Evolutionary conservation across 2,329 filamentous ascomycete species (phyloP).

Genomic region (Penicillium sp.): DNA sequence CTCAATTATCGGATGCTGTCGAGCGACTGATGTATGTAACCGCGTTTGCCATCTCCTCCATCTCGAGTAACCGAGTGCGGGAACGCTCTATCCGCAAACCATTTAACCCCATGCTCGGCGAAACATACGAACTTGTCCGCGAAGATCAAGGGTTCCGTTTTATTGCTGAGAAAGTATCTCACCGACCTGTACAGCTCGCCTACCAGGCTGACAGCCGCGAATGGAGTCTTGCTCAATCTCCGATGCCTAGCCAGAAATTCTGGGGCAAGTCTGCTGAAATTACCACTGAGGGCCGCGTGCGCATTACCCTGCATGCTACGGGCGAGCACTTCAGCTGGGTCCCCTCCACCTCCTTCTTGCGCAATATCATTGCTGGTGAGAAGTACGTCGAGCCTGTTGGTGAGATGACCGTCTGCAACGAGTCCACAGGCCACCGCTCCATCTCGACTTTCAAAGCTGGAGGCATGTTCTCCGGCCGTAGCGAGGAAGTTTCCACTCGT

Average conservation of each 20-base stretch:
- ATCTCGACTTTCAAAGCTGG: slow-evolving; percentile 90
- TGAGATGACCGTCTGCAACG: slow-evolving; percentile 81
- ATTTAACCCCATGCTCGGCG: slow-evolving; percentile 94
- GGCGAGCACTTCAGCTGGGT: slow-evolving; percentile 89
- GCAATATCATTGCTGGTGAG: slow-evolving; percentile 96
- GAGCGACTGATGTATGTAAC: slow-evolving; percentile 82
- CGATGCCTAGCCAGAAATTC: slow-evolving; percentile 91
- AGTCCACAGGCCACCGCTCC: slow-evolving; percentile 79
- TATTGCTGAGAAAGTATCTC: slow-evolving; percentile 91
- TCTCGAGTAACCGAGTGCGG: slow-evolving; percentile 78
- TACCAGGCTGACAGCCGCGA: slow-evolving; percentile 84
- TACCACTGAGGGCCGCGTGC: slow-evolving; percentile 83
- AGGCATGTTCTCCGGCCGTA: slow-evolving; percentile 94
- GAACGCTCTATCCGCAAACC: slow-evolving; percentile 93
- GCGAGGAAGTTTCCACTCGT: slow-evolving; percentile 83
- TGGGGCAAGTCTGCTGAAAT: slow-evolving; percentile 97
- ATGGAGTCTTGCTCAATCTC: slow-evolving; percentile 87
- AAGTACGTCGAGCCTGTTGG: slow-evolving; percentile 97
- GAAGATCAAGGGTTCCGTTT: slow-evolving; percentile 86
- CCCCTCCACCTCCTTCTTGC: slow-evolving; percentile 82
- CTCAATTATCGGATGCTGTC: slow-evolving; percentile 54
- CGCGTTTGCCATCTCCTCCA: slow-evolving; percentile 85
- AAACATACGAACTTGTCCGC: slow-evolving; percentile 90
- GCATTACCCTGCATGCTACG: slow-evolving; percentile 70
- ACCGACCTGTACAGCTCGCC: slow-evolving; percentile 87